Evolutionary conservation across 345 rosid species (phyloP).

Genomic region (Rhizophora mangle): DNA sequence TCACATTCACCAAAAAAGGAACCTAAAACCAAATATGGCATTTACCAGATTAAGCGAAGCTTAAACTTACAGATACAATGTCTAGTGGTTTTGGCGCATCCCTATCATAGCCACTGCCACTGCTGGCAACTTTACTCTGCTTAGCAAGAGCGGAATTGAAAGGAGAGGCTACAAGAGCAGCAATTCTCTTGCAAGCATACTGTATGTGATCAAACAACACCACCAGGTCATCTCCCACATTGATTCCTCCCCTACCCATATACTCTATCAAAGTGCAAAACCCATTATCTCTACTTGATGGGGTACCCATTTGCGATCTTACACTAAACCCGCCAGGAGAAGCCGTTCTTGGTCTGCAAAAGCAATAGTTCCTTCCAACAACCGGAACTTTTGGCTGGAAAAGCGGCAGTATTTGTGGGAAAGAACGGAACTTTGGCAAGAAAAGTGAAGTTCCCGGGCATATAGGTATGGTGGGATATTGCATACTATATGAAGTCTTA

Average conservation of each 20-base stretch:
- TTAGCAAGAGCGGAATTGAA: conserved; percentile 62
- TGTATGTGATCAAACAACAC: conserved; percentile 73
- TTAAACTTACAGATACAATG: conserved; percentile 56
- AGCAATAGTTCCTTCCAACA: conserved; percentile 9
- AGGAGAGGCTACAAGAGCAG: conserved; percentile 88
- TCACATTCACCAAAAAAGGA: neutral
- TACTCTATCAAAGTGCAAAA: conserved; percentile 45
- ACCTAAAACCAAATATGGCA: neutral
- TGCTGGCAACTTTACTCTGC: conserved; percentile 28
- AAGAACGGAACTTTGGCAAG: neutral
- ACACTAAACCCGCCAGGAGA: conserved; percentile 43
- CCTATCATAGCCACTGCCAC: conserved; percentile 47
- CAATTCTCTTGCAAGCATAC: conserved; percentile 88
- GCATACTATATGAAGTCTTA: too few species aligned
- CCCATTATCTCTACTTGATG: conserved; percentile 26
- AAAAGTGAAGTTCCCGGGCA: too few species aligned
- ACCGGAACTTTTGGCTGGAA: conserved; percentile 6
- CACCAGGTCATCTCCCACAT: conserved; percentile 67
- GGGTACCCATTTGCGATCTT: conserved; percentile 32
- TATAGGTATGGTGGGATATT: too few species aligned
- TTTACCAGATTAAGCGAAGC: neutral
- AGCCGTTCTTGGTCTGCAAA: conserved; percentile 43
- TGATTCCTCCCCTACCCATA: conserved; percentile 50
- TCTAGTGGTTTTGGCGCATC: conserved; percentile 89
- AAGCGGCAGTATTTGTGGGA: neutral